Base-by-base conservation (phyloP, 768 basidiomycete species). In the Pisolithus microcarpus region DNA sequence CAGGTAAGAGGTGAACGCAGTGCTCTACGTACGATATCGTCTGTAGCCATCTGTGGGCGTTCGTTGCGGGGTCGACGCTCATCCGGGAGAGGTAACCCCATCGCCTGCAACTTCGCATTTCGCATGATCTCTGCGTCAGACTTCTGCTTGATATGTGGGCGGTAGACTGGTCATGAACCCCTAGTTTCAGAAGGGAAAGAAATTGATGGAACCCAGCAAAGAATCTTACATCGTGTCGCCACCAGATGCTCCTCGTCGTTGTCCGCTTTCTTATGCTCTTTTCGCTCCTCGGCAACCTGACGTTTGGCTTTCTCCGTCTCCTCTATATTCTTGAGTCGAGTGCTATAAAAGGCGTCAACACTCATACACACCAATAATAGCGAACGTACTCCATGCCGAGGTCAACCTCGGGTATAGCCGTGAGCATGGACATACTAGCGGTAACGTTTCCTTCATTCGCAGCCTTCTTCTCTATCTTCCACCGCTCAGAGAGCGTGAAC, bases 251-350 rank as follows among this genome's bases (percentile, higher is more conserved):
- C 87, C 60, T 92, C 90, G 49, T 91, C 90, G 15, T 72, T 73
- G 23, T 71, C 75, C 18, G 61, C 55, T 52, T 72, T 75, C 61
- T 79, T 81, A 21, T 75, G 71, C 11, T 83, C 80, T 45, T 82
- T 77, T 21, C 80, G 78, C 52, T 80, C 82, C 56, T 91, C 90
- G 1, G 82, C 83, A 21, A 93, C 87, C 10, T 79, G 74, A 1
- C 92, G 79, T 67, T 97, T 98, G 0, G 95, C 95, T 58, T 91
- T 95, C 65, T 98, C 96, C 0, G 95, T 99, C 46, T 93, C 91
- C 63, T 96, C 93, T 49, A 99, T 99, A 63, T 97, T 99, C 70
- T 87, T 84, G 50, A 99, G 72, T 16, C 94, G 85, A 16, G 85
- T 76, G 56, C 94, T 98, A 52, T 2, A 3, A 21, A 53, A 4